These are phyloP conservation scores for Yamadazyma ubonensis DNA, from an alignment of 805 yeast genomes.

Conservation along the genomic window DNA sequence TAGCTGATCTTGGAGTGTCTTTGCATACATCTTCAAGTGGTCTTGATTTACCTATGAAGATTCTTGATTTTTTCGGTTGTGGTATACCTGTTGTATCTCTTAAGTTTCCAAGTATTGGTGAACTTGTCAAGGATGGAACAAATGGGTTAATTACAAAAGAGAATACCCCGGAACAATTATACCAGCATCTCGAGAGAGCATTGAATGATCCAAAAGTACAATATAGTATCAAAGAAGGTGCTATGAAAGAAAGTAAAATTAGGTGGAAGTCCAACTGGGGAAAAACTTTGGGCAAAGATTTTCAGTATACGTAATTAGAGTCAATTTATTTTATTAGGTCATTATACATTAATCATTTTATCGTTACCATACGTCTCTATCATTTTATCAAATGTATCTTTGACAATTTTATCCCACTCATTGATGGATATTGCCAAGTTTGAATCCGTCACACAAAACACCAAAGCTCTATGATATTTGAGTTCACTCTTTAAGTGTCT, in stretches of 20 bases:
- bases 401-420: slow-evolving; percentile 11
- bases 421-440: slow-evolving; percentile 1
- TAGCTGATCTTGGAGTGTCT: slow-evolving; percentile 87
- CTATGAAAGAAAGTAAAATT: slow-evolving; percentile 60
- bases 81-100: slow-evolving; percentile 89
- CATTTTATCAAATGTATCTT: neutral
- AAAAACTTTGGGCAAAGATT: slow-evolving; percentile 36
- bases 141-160: slow-evolving; percentile 59
- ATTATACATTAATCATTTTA: neutral
- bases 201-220: slow-evolving; percentile 32
- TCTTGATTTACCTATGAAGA: slow-evolving; percentile 94
- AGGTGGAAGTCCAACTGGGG: slow-evolving; percentile 83
- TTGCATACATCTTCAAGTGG: slow-evolving; percentile 92
- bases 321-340: too few relatives aligned
- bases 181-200: slow-evolving; percentile 24
- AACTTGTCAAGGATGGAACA: slow-evolving; percentile 63
- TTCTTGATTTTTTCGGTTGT: slow-evolving; percentile 93
- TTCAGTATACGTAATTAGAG: slow-evolving; percentile 16
- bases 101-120: slow-evolving; percentile 72
- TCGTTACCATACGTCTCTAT: slow-evolving; percentile 3
- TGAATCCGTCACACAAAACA: neutral
- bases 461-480: slow-evolving; percentile 6
- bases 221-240: slow-evolving; percentile 58
- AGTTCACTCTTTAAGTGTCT: slow-evolving; percentile 13
- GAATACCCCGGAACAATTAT: slow-evolving; percentile 20